Percentiles rank a stretch among this genome's conserved stretches.
Evolutionary conservation across 176 grass and related monocot genomes (phyloP).

Genomic region (Carex scoparia): DNA sequence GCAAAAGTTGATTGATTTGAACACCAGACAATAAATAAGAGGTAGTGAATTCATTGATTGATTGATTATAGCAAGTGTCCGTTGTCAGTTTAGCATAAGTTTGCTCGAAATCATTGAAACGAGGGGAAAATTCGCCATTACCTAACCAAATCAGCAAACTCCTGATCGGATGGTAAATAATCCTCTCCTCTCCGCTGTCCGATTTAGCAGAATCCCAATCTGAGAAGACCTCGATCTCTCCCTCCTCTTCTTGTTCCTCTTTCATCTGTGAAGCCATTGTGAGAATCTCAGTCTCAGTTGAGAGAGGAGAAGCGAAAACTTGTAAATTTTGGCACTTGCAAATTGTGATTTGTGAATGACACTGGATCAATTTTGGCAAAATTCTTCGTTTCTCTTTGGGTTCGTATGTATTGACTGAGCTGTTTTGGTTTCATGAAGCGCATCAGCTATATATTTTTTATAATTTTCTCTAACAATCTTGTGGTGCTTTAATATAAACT

Average conservation of each 20-base stretch:
- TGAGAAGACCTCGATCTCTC: conserved; percentile 33
- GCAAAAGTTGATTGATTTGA: too few species aligned
- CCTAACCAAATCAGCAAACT: conserved; percentile 75
- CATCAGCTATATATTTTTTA: too few species aligned
- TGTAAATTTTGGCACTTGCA: conserved; percentile 8
- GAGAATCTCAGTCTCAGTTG: not conserved
- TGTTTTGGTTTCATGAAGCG: too few species aligned
- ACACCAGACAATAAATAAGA: too few species aligned
- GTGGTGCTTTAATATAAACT: too few species aligned
- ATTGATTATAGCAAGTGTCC: not conserved
- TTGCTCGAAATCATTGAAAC: not conserved
- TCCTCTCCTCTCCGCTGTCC: conserved; percentile 29
- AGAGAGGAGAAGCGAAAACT: conserved; percentile 5
- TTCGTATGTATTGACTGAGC: too few species aligned
- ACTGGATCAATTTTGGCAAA: too few species aligned
- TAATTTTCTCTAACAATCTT: too few species aligned
- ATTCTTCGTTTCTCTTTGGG: too few species aligned
- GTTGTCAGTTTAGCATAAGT: not conserved
- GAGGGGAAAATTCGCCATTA: conserved; percentile 3
- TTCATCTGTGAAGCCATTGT: conserved; percentile 41
- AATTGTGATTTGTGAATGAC: not conserved
- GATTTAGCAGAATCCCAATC: conserved; percentile 21
- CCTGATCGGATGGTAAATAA: conserved; percentile 29
- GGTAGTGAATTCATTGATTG: too few species aligned
- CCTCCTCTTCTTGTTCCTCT: conserved; percentile 30